Evolutionary conservation across 116 monocot species (phyloP), one percentile per base, ranked within the genome.

Genomic region (Cymodocea nodosa): DNA sequence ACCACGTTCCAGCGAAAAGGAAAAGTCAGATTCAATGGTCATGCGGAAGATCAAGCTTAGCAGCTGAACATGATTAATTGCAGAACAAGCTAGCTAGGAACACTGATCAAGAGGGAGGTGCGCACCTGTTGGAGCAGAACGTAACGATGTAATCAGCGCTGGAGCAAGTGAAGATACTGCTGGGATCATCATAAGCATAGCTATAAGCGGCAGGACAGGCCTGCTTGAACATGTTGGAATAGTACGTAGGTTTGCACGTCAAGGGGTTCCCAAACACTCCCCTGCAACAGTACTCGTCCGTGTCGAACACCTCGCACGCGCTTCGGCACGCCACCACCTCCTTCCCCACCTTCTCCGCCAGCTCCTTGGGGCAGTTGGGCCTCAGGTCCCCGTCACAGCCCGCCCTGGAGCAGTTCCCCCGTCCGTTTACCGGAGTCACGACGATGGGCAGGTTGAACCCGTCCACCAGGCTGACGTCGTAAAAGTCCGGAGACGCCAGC

Each of bases 391-490:
- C 68, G 20, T 81, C 81, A 50, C 90, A 90, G 0, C 86, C 86
- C n/a, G 90, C 90, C 20, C 35, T 65, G 48, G 66, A 70, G 70
- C 90, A 90, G 51, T 81, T 90, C 12, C 83, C 83, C 37, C 24
- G 20, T 0, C 78, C 87, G 52, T 83, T 83, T 9, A 90, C 79
- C 5, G 86, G 81, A 35, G 67, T 77, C 44, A 90, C 77, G 23
- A 72, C 70, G 16, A 91, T 15, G 25, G 91, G 87, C 22, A 91
- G 19, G 78, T 91, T 91, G 79, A 84, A 91, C n/a, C 91, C 91
- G 44, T 87, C 91, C 15, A 91, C 91, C 13, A 91, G 79, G 71
- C 84, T 84, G 23, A 91, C 91, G 70, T 91, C 91, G 71, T 91
- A 91, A 71, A 71, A 87, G 73, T 91, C 84, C 7, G 51, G 39